Evolutionary conservation across 805 yeast species (phyloP), one percentile per base, ranked within the genome.

Genomic region (Nakazawaea pomicola): DNA sequence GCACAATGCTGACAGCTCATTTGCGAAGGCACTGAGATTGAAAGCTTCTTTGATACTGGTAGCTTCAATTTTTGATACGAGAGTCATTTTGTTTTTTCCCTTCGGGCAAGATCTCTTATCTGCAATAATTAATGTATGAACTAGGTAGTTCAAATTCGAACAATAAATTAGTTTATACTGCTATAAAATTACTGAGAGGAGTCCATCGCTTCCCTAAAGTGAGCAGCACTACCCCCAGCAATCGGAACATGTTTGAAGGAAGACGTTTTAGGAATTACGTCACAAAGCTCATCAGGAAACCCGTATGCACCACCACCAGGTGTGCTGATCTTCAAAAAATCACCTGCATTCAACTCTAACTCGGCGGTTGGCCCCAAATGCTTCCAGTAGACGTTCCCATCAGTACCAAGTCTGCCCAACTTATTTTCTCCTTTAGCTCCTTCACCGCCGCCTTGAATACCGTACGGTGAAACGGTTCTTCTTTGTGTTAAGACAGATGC

Each of bases 291-390:
- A n/a, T n/a, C n/a, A n/a, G n/a, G n/a, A n/a, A n/a, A n/a, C n/a
- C 87, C 88, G 52, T 62, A 80, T 0, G 83, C 89, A 20, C 86
- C 89, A 17, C 86, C 89, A 23, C 89, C 89, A 1, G 89, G 88
- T 0, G 88, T 80, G 46, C 63, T 58, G 29, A 82, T 72, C n/a
- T 74, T 57, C 30, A 82, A 52, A 32, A 79, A 64, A 49, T 82
- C 89, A 1, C 87, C 86, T 20, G 21, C 23, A 14, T 41, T 25
- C 30, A 41, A 36, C 16, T 41, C 45, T 19, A 41, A 35, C 20
- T 41, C 45, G 4, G 45, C 45, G 15, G 40, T 41, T 16, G 45
- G 36, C 11, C 45, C 45, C 6, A 41, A 21, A 32, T 36, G 41
- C 20, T 41, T 41, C 45, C 45, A 41, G 34, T 23, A 36, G 17